Conservation (phyloP, 2,329 filamentous ascomycete genomes). For the Hortaea sp. region DNA sequence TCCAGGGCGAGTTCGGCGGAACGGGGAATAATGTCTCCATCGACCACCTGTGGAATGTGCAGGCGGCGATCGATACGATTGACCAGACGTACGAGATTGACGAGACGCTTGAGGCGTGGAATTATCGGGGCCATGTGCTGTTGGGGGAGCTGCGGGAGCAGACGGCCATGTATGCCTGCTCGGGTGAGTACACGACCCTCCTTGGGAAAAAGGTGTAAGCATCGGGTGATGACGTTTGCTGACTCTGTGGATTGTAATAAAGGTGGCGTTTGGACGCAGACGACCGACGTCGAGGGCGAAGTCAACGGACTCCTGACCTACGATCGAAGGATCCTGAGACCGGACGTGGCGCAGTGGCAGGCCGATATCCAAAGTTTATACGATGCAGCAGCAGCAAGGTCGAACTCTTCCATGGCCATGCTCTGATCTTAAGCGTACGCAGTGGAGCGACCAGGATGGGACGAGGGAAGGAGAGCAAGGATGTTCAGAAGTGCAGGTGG, state of each 20-base stretch:
- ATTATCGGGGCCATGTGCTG: constrained; percentile 51
- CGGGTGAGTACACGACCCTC: neutral
- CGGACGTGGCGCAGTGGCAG: constrained; percentile 49
- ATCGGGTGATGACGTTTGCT: too few species aligned
- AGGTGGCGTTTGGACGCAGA: constrained; percentile 63
- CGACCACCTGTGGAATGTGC: constrained; percentile 57
- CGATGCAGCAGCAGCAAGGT: constrained; percentile 33
- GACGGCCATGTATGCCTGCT: constrained; percentile 46
- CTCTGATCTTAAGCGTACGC: too few species aligned
- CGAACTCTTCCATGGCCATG: constrained; percentile 3
- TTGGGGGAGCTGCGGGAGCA: constrained; percentile 40
- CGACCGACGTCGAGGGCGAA: constrained; percentile 64
- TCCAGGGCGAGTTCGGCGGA: constrained; percentile 64
- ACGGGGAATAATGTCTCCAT: constrained; percentile 55
- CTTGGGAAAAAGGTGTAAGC: too few species aligned
- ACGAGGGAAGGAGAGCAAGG: too few species aligned
- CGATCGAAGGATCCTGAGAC: constrained; percentile 51
- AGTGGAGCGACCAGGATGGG: too few species aligned
- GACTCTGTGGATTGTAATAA: constrained; percentile 33
- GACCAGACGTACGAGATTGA: constrained; percentile 60
- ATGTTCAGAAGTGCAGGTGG: too few species aligned
- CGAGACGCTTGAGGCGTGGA: constrained; percentile 49
- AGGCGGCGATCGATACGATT: constrained; percentile 48
- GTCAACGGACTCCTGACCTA: constrained; percentile 59
- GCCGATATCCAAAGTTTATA: constrained; percentile 50